Base-by-base conservation (phyloP, 2,329 filamentous ascomycete genomes). In the Pyricularia sp. region DNA sequence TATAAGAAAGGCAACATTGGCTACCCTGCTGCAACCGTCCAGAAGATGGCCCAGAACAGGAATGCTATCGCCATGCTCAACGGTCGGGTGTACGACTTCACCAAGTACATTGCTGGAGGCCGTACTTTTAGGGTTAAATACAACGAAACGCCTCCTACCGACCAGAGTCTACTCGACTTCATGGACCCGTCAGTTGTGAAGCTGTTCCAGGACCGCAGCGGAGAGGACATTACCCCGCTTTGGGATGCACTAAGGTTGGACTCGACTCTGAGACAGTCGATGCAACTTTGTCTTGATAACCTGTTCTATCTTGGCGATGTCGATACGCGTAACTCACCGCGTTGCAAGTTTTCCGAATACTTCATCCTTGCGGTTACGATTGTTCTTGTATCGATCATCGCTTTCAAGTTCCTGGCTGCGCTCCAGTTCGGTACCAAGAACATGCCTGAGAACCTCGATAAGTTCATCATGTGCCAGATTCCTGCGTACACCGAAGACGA, bases 401-500 rank as follows among this genome's bases (percentile, higher is more conserved):
- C 83, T 22, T 96, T 97, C 86, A 99, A 99, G 75, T 99, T 99
- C 80, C 83, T 97, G 69, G 96, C 96, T 35, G 94, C 94, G 8
- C 82, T 99, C 66, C 94, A 99, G 73, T 99, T 99, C 71, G 88
- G 91, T 60, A 87, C 83, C 70, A 96, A 96, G 79, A 97, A 90
- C 68, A 79, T 93, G 49, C 96, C 94, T 0, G 94, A 99, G 77
- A 94, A 97, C 73, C 84, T 99, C 33, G 94, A 99, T 78, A 99
- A 99, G 75, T 99, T 99, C 74, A 83, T 99, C 74, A 97, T 99
- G 77, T 96, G 91, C 73, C 96, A 97, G 76, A 93, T 99, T 66
- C 94, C 94, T 0, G 94, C 92, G 1, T 99, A 99, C 72, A 99
- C 94, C 0, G 94, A 99, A 79, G 94, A 97, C 73, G 96, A 99